Evolutionary conservation across 306 rosid species (phyloP).

Genomic region (Trichosanthes truncata): DNA sequence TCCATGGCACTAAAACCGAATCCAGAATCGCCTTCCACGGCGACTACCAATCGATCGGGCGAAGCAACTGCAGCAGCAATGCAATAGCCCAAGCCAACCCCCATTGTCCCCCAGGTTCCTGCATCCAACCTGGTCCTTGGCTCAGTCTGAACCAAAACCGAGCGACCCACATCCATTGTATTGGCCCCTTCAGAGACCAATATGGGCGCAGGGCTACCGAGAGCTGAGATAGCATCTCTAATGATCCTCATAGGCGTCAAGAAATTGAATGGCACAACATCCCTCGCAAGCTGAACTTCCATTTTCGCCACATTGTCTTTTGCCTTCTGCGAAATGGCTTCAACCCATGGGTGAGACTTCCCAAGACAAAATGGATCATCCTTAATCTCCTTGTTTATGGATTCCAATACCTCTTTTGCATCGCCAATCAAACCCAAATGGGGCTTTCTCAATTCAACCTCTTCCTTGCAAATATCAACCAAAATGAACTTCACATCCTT

Average conservation of each 20-base stretch:
- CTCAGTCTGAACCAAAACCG: conserved; percentile 51
- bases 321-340: conserved; percentile 45
- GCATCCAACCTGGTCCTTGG: conserved; percentile 65
- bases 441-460: conserved; percentile 71
- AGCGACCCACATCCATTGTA: conserved; percentile 54
- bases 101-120: conserved; percentile 78
- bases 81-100: conserved; percentile 94
- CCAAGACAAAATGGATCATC: conserved; percentile 90
- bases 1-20: conserved; percentile 92
- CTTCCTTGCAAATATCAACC: conserved; percentile 65
- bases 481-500: conserved; percentile 71
- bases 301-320: conserved; percentile 64
- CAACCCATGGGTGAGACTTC: conserved; percentile 68
- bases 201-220: conserved; percentile 47
- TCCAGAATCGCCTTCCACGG: conserved; percentile 93
- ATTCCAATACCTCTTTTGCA: conserved; percentile 56
- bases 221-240: conserved; percentile 31
- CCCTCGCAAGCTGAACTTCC: conserved; percentile 70
- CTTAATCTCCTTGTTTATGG: conserved; percentile 59
- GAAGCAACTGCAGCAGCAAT: conserved; percentile 92
- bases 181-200: conserved; percentile 60
- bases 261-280: conserved; percentile 69
- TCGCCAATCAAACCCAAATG: conserved; percentile 78
- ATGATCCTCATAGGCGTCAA: conserved; percentile 59
- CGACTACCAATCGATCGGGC: conserved; percentile 76